phyloP scores from a whole-genome alignment of 331 rosid species.

The Pyrus hybrid region DNA sequence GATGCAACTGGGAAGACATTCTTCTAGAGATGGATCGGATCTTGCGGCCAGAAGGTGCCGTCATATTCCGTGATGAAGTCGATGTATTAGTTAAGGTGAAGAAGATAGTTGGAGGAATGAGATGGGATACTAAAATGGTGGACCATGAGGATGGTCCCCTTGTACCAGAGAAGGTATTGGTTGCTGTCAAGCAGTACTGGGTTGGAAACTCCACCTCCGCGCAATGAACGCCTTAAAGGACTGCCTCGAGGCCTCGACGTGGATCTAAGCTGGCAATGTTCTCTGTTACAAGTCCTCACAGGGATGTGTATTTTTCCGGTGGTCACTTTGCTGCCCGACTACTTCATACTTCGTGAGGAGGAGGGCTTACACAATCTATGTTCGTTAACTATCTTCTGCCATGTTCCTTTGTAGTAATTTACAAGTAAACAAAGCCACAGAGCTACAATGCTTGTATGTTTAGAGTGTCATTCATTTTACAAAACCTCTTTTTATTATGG shows the following conservation, averaged over 20 bases:
- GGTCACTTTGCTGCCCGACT: slow-evolving; percentile 24
- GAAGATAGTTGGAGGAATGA: slow-evolving; percentile 78
- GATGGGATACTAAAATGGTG: slow-evolving; percentile 87
- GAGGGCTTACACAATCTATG: slow-evolving; percentile 16
- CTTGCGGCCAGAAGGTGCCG: slow-evolving; percentile 89
- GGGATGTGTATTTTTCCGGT: slow-evolving; percentile 19
- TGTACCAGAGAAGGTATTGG: slow-evolving; percentile 74
- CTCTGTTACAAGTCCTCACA: slow-evolving; percentile 17
- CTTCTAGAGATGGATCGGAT: slow-evolving; percentile 95
- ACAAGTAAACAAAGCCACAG: slow-evolving; percentile 14
- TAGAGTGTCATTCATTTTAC: slow-evolving; percentile 15
- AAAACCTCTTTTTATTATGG: not conserved
- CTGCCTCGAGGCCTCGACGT: not conserved
- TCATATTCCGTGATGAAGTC: slow-evolving; percentile 82
- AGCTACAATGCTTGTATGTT: slow-evolving; percentile 15
- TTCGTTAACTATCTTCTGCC: slow-evolving; percentile 1
- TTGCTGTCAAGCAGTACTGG: slow-evolving; percentile 97
- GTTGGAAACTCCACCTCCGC: slow-evolving; percentile 66
- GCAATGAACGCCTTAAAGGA: slow-evolving; percentile 13
- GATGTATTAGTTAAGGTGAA: slow-evolving; percentile 61
- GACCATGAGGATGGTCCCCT: slow-evolving; percentile 98
- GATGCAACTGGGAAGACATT: slow-evolving; percentile 80
- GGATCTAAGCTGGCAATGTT: slow-evolving; percentile 8
- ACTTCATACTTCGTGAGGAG: not conserved
- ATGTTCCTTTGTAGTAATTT: slow-evolving; percentile 18